Evolutionary conservation across 805 yeast species (phyloP), one percentile per base, ranked within the genome.

Genomic region (Cyberlindnera japonica): DNA sequence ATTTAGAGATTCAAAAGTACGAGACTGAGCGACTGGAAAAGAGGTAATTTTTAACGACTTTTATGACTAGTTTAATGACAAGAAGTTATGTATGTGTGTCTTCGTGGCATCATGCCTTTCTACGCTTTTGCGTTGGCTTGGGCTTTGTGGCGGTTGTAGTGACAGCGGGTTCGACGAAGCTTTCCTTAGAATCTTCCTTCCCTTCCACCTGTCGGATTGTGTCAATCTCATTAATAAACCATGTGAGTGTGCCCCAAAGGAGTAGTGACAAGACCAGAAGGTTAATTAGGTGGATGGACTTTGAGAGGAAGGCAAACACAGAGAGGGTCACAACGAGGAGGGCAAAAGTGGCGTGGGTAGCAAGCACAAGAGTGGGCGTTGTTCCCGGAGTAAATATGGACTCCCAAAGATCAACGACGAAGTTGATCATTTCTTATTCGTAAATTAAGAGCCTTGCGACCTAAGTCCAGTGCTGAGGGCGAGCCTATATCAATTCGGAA

Each of bases 331-430:
- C 34, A 11, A 79, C 67, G 41, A 93, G 69, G 10, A 83, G 70
- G 1, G 74, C 67, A 55, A 93, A 93, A 2, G 96, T 83, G 2
- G 68, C 72, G 59, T 93, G 97, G 0, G 97, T 91, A 2, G 98
- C 97, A 27, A 72, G 69, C n/a, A 89, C 71, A 37, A 93, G 71
- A 1, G 95, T 88, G 1, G 97, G 96, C 1, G 93, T 77, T 1
- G 95, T 78, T 1, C 99, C 99, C 6, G 98, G 97, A 14, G 87
- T 81, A 63, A 91, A 86, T 20, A 93, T 77, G 12, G 95, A 85
- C 41, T 84, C 81, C 97, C 97, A 90, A 32, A 91, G 71, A 19
- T 84, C 95, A 19, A 63, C 67, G 26, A 83, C 43, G 57, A 80
- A 80, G 14, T 64, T 37, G 29, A 49, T 40, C 53, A 53, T 53